Evolutionary conservation across 2,329 filamentous ascomycete genomes (phyloP).

Genomic region (Cladophialophora exuberans): DNA sequence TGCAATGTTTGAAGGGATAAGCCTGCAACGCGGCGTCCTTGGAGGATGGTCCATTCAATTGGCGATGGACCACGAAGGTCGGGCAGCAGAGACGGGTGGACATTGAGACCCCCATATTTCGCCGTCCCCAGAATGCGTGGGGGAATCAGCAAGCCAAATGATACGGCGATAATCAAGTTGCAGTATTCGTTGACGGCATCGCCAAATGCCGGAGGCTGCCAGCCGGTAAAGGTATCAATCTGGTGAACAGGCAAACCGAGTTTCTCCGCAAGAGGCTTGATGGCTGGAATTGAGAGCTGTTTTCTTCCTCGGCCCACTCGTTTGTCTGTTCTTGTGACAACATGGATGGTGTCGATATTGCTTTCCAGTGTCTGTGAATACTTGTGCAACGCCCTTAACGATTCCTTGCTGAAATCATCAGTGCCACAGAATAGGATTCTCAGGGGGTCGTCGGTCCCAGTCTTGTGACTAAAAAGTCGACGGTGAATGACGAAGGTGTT

Average conservation of each 20-base stretch:
- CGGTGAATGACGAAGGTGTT: not conserved
- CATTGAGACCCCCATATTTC: slow-evolving; percentile 85
- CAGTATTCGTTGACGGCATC: slow-evolving; percentile 45
- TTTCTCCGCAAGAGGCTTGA: slow-evolving; percentile 66
- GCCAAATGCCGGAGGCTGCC: slow-evolving; percentile 64
- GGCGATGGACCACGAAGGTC: slow-evolving; percentile 77
- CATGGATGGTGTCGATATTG: slow-evolving; percentile 76
- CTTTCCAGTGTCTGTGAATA: slow-evolving; percentile 59
- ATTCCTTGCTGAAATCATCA: slow-evolving; percentile 83
- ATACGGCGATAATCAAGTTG: slow-evolving; percentile 88
- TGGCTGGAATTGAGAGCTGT: slow-evolving; percentile 69
- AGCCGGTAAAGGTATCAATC: slow-evolving; percentile 79
- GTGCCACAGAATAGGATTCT: slow-evolving; percentile 93
- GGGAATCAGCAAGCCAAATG: slow-evolving; percentile 90
- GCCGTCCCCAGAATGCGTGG: slow-evolving; percentile 69
- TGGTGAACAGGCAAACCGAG: slow-evolving; percentile 72
- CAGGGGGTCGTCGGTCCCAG: slow-evolving; percentile 57
- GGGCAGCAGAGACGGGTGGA: slow-evolving; percentile 89
- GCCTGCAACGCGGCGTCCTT: slow-evolving; percentile 64
- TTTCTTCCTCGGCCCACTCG: slow-evolving; percentile 75
- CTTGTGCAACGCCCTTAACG: slow-evolving; percentile 68
- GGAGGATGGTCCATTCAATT: slow-evolving; percentile 79
- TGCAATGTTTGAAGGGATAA: slow-evolving; percentile 88
- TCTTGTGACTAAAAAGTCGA: slow-evolving; percentile 6
- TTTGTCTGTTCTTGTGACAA: slow-evolving; percentile 81